phyloP scores from a whole-genome alignment of 2,329 filamentous ascomycete genomes.

The Pestalotiopsis fici region DNA sequence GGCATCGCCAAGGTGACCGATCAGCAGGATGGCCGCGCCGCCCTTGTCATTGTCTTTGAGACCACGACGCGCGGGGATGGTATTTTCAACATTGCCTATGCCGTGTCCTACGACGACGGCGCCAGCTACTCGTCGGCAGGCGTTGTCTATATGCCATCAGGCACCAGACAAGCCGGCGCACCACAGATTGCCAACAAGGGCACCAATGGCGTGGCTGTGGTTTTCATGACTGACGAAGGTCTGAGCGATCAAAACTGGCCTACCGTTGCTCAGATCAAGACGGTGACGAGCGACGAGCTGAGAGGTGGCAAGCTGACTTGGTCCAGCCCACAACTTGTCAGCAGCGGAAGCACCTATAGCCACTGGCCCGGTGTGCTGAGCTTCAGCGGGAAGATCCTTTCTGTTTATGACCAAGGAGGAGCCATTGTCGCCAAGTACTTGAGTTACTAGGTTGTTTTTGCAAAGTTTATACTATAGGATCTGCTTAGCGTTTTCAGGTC shows the following conservation, averaged over 20 bases:
- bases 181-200: conserved; percentile 35
- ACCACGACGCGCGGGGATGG: conserved; percentile 28
- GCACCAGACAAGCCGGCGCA: conserved; percentile 33
- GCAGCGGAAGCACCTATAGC: conserved; percentile 4
- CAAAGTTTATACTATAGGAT: neutral
- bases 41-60: conserved; percentile 39
- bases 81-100: conserved; percentile 33
- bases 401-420: neutral
- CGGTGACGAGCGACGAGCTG: conserved; percentile 18
- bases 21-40: conserved; percentile 24
- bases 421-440: neutral
- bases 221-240: conserved; percentile 39
- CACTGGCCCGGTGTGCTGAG: conserved; percentile 6
- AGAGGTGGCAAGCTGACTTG: conserved; percentile 17
- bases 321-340: conserved; percentile 4
- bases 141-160: conserved; percentile 30
- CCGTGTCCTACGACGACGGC: conserved; percentile 38
- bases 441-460: neutral
- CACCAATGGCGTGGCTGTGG: conserved; percentile 30
- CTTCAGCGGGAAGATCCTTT: neutral
- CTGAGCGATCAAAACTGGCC: conserved; percentile 15
- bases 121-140: conserved; percentile 31
- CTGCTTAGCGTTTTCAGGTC: neutral
- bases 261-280: conserved; percentile 41
- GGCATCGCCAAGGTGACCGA: conserved; percentile 34